These are phyloP conservation scores for Epichloe bromicola DNA, from an alignment of 2,329 filamentous ascomycete species.

Conservation along the genomic window DNA sequence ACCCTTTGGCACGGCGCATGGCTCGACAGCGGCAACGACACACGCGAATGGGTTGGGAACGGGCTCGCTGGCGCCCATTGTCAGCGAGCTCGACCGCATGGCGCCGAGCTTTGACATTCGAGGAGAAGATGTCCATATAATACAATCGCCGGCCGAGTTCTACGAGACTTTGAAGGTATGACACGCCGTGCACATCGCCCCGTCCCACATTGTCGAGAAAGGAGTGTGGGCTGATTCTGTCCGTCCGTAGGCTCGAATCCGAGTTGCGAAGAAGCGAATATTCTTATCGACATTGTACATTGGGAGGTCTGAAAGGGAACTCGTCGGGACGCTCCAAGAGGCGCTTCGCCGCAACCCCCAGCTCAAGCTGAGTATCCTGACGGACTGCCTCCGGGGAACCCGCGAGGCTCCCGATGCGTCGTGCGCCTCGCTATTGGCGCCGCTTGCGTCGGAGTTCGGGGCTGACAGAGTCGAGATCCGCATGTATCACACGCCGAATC, in stretches of 20 bases:
- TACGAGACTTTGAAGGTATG: constrained; percentile 77
- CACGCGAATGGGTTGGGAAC: constrained; percentile 10
- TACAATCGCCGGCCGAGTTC: constrained; percentile 75
- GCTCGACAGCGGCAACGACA: constrained; percentile 19
- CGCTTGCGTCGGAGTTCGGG: constrained; percentile 76
- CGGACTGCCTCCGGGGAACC: constrained; percentile 82
- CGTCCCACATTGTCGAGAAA: too few species aligned
- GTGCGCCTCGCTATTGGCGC: constrained; percentile 75
- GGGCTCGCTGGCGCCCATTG: constrained; percentile 39
- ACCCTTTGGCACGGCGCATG: constrained; percentile 24
- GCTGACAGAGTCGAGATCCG: constrained; percentile 75
- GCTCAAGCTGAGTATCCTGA: constrained; percentile 76
- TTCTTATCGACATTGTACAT: constrained; percentile 97
- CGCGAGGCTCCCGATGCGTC: constrained; percentile 77
- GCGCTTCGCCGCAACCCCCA: constrained; percentile 62
- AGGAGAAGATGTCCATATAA: constrained; percentile 66
- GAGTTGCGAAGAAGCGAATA: constrained; percentile 61
- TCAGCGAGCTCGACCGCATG: constrained; percentile 69
- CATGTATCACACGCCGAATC: constrained; percentile 96
- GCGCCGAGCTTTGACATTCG: constrained; percentile 82
- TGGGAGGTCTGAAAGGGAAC: constrained; percentile 80
- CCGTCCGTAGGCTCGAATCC: constrained; percentile 56
- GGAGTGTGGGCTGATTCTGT: not conserved
- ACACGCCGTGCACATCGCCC: too few species aligned
- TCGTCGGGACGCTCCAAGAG: constrained; percentile 66